Evolutionary conservation across 2,329 filamentous ascomycete species (phyloP).

Genomic region (Juglanconis sp.): DNA sequence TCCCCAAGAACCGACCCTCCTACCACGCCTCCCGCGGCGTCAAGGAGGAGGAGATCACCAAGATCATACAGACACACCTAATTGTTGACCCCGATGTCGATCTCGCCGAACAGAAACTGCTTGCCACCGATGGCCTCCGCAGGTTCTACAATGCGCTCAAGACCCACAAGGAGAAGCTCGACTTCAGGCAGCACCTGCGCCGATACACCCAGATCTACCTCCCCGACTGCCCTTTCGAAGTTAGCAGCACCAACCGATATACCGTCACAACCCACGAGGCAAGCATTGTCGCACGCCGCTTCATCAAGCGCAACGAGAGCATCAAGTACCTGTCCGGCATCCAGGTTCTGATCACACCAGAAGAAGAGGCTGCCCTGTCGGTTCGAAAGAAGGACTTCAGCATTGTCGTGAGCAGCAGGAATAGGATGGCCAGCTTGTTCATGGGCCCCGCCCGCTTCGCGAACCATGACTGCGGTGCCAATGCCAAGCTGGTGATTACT

Average conservation of each 20-base stretch:
- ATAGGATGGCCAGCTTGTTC: constrained; percentile 87
- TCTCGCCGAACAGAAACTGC: constrained; percentile 67
- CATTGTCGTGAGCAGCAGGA: constrained; percentile 89
- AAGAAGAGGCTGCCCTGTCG: constrained; percentile 82
- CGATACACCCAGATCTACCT: constrained; percentile 92
- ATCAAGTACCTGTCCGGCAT: constrained; percentile 91
- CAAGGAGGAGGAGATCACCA: constrained; percentile 58
- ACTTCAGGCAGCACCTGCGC: constrained; percentile 80
- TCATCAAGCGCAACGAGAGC: constrained; percentile 76
- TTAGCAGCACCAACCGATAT: constrained; percentile 87
- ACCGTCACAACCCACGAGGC: constrained; percentile 89
- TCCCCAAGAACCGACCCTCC: constrained; percentile 87
- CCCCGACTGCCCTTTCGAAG: constrained; percentile 91
- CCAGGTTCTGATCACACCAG: constrained; percentile 85
- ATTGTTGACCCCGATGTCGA: constrained; percentile 71
- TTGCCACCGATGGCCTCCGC: constrained; percentile 69
- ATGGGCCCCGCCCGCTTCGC: constrained; percentile 94
- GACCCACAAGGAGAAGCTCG: constrained; percentile 76
- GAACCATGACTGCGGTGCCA: constrained; percentile 94
- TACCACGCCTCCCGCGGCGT: constrained; percentile 83
- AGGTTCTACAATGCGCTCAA: constrained; percentile 67
- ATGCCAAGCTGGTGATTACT: constrained; percentile 80
- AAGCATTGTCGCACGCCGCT: constrained; percentile 74
- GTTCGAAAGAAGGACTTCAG: constrained; percentile 89
- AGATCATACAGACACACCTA: constrained; percentile 62